phyloP scores from a whole-genome alignment of 768 basidiomycete genomes.

The Tricholoma hemisulphureum region DNA sequence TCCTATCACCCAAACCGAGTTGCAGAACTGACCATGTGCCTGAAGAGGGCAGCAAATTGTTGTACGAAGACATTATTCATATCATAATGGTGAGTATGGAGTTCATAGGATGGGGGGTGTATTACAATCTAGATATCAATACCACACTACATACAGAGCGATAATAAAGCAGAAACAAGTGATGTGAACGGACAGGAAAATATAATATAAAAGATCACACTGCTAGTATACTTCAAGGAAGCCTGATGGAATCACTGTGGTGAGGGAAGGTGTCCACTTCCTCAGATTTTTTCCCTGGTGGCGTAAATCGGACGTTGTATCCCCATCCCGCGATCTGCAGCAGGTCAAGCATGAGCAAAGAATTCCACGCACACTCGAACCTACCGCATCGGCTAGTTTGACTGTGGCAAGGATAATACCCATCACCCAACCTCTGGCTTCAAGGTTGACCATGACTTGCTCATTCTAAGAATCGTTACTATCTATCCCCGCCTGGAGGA shows the following conservation, averaged over 20 bases:
- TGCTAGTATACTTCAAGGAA: background rate
- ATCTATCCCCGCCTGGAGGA: background rate
- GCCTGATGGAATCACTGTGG: background rate
- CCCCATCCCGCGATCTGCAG: conserved; percentile 1
- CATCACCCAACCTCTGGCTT: conserved; percentile 21
- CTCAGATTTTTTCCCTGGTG: background rate
- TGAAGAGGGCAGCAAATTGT: background rate
- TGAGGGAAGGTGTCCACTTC: background rate
- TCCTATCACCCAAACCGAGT: background rate
- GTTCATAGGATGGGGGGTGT: no score
- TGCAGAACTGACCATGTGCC: background rate
- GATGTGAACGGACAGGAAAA: background rate
- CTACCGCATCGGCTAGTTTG: conserved; percentile 14
- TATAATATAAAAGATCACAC: background rate
- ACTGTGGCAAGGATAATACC: conserved; percentile 18
- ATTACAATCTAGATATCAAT: no score
- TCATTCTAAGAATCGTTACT: background rate
- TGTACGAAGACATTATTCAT: background rate
- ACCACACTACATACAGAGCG: background rate
- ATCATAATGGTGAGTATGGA: no score
- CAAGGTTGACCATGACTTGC: conserved; percentile 16
- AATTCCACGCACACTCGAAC: background rate
- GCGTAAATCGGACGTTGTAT: background rate
- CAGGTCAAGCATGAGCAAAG: background rate
- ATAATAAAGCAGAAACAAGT: background rate